Conservation (phyloP, 768 basidiomycete genomes). For the Chalciporus pseudorubinellus region DNA sequence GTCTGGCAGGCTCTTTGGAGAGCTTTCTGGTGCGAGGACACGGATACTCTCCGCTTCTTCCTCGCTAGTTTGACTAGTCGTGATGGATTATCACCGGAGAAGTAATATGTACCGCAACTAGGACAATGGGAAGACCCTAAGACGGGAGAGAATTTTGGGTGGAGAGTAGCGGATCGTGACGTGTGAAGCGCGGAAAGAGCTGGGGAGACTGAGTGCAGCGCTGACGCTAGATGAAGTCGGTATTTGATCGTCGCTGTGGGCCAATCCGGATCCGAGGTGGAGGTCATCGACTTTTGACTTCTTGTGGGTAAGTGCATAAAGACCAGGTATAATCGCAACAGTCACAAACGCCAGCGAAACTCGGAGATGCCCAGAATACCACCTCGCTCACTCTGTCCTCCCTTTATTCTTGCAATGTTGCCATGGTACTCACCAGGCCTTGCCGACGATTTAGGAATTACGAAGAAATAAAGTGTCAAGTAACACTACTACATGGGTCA, state of each 20-base stretch:
- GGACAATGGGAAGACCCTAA: slow-evolving; percentile 39
- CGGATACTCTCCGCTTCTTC: slow-evolving; percentile 14
- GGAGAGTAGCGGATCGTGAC: slow-evolving; percentile 35
- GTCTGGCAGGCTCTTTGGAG: slow-evolving; percentile 17
- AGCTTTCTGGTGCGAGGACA: background rate
- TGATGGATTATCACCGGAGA: slow-evolving; percentile 39
- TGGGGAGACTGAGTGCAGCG: slow-evolving; percentile 51
- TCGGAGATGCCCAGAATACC: too few relatives aligned
- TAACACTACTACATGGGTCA: slow-evolving; percentile 23
- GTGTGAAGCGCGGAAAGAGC: slow-evolving; percentile 63
- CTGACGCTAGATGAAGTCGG: slow-evolving; percentile 46
- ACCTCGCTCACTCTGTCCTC: too few relatives aligned
- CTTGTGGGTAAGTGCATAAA: background rate
- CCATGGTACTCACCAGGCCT: too few relatives aligned
- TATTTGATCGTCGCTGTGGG: slow-evolving; percentile 39
- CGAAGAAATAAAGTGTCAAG: slow-evolving; percentile 11
- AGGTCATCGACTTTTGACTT: slow-evolving; percentile 15
- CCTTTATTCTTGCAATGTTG: background rate
- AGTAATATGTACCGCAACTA: slow-evolving; percentile 52
- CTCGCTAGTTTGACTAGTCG: slow-evolving; percentile 29
- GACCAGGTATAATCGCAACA: too few relatives aligned
- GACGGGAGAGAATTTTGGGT: slow-evolving; percentile 23
- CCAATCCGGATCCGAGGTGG: background rate
- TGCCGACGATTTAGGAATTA: background rate
- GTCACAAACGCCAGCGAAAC: too few relatives aligned